Evolutionary conservation across 495 filamentous ascomycete genomes (phyloP).

Genomic region (Symbiotaphrina buchneri): DNA sequence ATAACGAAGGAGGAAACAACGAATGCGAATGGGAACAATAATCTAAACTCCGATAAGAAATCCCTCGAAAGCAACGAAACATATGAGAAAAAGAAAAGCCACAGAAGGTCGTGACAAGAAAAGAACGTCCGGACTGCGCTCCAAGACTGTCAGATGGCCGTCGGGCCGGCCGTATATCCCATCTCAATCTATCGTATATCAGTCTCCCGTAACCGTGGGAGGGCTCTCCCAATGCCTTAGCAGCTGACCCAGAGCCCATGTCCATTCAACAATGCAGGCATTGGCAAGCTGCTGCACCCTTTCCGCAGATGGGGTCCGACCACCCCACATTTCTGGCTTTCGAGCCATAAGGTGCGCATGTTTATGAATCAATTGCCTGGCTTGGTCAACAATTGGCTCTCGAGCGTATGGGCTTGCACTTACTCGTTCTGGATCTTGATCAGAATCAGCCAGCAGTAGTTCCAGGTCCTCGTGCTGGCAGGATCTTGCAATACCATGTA

Average conservation of each 20-base stretch:
- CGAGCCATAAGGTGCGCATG: constrained; percentile 36
- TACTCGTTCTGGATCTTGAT: constrained; percentile 42
- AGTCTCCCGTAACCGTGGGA: constrained; percentile 14
- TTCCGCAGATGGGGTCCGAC: constrained; percentile 25
- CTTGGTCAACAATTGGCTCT: not conserved
- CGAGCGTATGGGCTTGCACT: constrained; percentile 10
- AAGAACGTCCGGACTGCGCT: no score
- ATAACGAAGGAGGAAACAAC: no score
- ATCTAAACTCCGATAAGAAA: no score
- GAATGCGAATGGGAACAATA: no score
- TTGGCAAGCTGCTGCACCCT: constrained; percentile 33
- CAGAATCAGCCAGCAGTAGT: constrained; percentile 56
- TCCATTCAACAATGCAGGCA: constrained; percentile 47
- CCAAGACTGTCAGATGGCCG: no score
- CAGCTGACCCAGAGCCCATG: constrained; percentile 37
- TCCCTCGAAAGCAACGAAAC: no score
- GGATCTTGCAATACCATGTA: constrained; percentile 39
- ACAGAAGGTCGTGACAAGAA: no score
- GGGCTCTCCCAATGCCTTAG: constrained; percentile 43
- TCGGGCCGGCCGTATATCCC: no score
- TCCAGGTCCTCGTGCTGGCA: constrained; percentile 47
- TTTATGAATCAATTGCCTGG: constrained; percentile 31
- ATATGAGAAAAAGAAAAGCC: no score
- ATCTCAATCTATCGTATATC: no score
- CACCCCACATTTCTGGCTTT: constrained; percentile 55